Evolutionary conservation across 495 filamentous ascomycete genomes (phyloP).

Genomic region (Aspergillus campestris): DNA sequence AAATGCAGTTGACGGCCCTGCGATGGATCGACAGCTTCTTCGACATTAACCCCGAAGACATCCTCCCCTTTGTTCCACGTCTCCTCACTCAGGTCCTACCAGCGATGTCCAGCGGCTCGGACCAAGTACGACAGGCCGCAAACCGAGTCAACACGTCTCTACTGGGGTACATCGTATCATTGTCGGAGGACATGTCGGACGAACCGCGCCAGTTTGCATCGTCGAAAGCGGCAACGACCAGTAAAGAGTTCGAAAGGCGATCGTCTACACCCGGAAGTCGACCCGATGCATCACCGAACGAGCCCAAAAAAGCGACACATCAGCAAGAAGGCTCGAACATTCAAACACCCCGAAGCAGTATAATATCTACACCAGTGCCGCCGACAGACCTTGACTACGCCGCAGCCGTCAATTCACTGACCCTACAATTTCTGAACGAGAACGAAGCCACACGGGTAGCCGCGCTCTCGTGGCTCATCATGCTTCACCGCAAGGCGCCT

Average conservation of each 20-base stretch:
- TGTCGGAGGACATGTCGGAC: conserved; percentile 64
- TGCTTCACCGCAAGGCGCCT: conserved; percentile 92
- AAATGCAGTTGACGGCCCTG: conserved; percentile 81
- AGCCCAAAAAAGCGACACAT: conserved; percentile 25
- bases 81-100: conserved; percentile 88
- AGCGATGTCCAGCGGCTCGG: conserved; percentile 85
- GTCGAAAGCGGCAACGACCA: conserved; percentile 32
- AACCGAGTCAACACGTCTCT: conserved; percentile 81
- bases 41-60: conserved; percentile 94
- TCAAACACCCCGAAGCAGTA: conserved; percentile 39
- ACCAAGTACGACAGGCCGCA: conserved; percentile 81
- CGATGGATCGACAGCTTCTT: conserved; percentile 96
- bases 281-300: conserved; percentile 27
- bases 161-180: conserved; percentile 81
- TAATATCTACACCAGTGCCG: conserved; percentile 35
- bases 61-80: conserved; percentile 88
- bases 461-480: conserved; percentile 90
- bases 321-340: conserved; percentile 32
- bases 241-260: conserved; percentile 45
- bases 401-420: conserved; percentile 92
- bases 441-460: conserved; percentile 93
- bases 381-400: conserved; percentile 81
- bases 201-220: conserved; percentile 32
- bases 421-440: conserved; percentile 89
- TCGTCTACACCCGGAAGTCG: conserved; percentile 41